phyloP scores from a whole-genome alignment of 208 protist species.

The Leptomonas pyrrhocoris region DNA sequence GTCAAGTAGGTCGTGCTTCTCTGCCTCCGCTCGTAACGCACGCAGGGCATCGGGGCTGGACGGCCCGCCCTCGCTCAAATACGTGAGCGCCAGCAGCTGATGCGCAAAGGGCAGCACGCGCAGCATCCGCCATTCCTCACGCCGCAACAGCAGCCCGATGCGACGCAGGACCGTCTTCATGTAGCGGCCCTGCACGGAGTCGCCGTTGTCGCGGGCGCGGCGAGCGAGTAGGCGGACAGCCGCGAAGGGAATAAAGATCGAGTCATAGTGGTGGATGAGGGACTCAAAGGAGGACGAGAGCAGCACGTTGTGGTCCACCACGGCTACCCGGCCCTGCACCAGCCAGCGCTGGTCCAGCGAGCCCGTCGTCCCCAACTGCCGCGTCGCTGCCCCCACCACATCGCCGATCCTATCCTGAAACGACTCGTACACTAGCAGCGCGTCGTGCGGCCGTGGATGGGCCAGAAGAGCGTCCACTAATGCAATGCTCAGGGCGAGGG shows the following conservation, averaged over 20 bases:
- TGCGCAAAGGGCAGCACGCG: constrained; percentile 79
- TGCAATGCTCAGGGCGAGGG: constrained; percentile 64
- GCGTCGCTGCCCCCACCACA: constrained; percentile 58
- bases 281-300: constrained; percentile 83
- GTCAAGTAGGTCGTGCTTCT: constrained; percentile 21
- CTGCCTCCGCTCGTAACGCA: constrained; percentile 54
- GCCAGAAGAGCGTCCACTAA: constrained; percentile 77
- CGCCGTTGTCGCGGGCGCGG: constrained; percentile 54
- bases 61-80: constrained; percentile 63
- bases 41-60: constrained; percentile 48
- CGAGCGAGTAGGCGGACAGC: constrained; percentile 70
- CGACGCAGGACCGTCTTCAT: constrained; percentile 50
- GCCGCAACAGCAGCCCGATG: constrained; percentile 43
- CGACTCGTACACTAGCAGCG: constrained; percentile 56
- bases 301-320: constrained; percentile 87
- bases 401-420: constrained; percentile 70
- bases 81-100: constrained; percentile 80
- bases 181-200: constrained; percentile 64
- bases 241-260: constrained; percentile 80
- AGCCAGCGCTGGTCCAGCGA: constrained; percentile 78
- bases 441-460: constrained; percentile 70
- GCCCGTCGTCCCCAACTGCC: constrained; percentile 65
- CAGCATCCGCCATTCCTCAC: constrained; percentile 46
- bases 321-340: constrained; percentile 85
- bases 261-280: constrained; percentile 84